Evolutionary conservation across 2,329 filamentous ascomycete species (phyloP).

Genomic region (Colletotrichum euphorbiae): DNA sequence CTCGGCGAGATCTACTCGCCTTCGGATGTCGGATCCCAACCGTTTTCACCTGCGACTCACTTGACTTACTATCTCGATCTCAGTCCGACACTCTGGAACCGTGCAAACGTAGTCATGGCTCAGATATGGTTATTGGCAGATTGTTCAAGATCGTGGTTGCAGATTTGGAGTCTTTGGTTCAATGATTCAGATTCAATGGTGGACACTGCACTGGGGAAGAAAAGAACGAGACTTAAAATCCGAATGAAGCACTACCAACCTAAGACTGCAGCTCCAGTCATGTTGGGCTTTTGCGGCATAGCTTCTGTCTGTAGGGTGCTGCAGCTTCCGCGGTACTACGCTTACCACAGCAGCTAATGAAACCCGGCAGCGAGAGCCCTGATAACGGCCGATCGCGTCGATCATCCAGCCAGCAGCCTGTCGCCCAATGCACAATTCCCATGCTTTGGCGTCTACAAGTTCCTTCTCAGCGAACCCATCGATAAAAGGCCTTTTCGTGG

Average conservation of each 20-base stretch:
- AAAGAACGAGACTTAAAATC: background rate
- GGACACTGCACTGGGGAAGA: background rate
- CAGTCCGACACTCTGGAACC: background rate
- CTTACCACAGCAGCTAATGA: constrained; percentile 14
- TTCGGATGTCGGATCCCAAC: background rate
- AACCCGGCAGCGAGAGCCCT: constrained; percentile 28
- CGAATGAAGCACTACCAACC: background rate
- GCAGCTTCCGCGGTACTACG: constrained; percentile 28
- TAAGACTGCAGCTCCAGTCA: background rate
- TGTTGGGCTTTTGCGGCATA: background rate
- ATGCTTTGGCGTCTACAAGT: background rate
- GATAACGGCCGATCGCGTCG: constrained; percentile 39
- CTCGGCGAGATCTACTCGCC: background rate
- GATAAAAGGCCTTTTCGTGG: no score
- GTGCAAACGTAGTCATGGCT: no score
- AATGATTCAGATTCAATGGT: constrained; percentile 8
- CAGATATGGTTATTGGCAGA: background rate
- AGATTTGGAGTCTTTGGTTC: constrained; percentile 1
- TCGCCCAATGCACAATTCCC: constrained; percentile 18
- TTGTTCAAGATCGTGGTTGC: background rate
- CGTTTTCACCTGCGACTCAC: constrained; percentile 8
- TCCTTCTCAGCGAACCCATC: background rate
- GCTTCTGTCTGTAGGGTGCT: background rate
- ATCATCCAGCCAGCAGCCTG: constrained; percentile 34
- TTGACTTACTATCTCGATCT: background rate